Evolutionary conservation across 192 early-diverging fungal genomes (phyloP).

Genomic region (Chytriomyces sp.): DNA sequence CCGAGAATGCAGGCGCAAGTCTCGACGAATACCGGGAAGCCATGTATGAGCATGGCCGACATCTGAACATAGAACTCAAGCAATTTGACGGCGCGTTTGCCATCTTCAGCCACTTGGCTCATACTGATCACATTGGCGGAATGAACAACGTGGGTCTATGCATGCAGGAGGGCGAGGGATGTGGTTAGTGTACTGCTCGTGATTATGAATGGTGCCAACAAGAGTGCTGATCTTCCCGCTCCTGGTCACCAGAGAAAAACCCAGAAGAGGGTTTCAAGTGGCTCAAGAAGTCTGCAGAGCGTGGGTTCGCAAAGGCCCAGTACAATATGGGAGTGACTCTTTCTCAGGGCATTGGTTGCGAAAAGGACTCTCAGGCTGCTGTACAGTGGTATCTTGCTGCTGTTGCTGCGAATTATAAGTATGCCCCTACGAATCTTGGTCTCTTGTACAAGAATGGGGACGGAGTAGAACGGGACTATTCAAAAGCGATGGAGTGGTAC

Average conservation of each 20-base stretch:
- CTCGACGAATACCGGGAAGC: background rate
- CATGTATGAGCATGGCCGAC: background rate
- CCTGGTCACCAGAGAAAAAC: too few relatives aligned
- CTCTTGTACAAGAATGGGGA: conserved; percentile 24
- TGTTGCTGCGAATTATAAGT: background rate
- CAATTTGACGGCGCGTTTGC: background rate
- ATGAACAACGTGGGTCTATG: background rate
- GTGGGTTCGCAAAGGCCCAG: background rate
- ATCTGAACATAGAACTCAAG: background rate
- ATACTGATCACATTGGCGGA: background rate
- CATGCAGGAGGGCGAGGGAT: background rate
- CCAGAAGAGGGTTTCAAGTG: background rate
- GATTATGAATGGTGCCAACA: too few relatives aligned
- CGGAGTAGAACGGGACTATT: conserved; percentile 17
- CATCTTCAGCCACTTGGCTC: background rate
- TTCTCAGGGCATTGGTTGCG: background rate
- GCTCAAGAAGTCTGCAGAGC: background rate
- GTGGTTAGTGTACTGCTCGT: background rate
- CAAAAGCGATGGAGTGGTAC: conserved; percentile 34
- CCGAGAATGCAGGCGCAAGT: background rate
- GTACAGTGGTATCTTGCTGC: background rate
- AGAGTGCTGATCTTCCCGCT: too few relatives aligned
- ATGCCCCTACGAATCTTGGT: background rate
- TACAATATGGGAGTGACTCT: conserved; percentile 6
- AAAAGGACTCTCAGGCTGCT: background rate